Percentiles rank a stretch among this genome's conserved stretches.
These are phyloP conservation scores for Patellifolia procumbens DNA, from an alignment of 179 eudicot species.

Conservation along the genomic window DNA sequence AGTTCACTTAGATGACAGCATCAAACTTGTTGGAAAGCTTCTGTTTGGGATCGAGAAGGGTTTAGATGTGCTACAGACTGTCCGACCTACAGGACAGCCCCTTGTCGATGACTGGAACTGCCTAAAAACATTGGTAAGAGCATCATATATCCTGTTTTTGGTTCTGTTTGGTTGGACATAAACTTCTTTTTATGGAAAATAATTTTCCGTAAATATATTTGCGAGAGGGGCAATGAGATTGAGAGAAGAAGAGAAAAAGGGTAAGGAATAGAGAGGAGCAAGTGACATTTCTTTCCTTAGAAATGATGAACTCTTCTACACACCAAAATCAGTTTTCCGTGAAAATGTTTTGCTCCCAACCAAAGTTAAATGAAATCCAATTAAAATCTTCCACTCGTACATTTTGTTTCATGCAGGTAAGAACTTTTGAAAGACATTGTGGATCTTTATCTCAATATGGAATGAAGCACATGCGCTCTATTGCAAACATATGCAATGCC, in stretches of 20 bases:
- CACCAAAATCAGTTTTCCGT: too few relatives aligned
- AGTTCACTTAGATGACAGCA: constrained; percentile 64
- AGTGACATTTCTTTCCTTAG: too few relatives aligned
- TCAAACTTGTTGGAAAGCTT: constrained; percentile 67
- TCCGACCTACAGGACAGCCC: constrained; percentile 76
- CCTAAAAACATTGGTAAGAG: constrained; percentile 62
- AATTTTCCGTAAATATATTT: too few relatives aligned
- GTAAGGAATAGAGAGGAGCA: too few relatives aligned
- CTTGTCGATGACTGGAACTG: constrained; percentile 89
- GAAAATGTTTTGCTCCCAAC: too few relatives aligned
- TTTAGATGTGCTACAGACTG: constrained; percentile 48
- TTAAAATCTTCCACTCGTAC: background rate
- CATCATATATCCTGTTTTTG: background rate
- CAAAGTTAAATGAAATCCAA: background rate
- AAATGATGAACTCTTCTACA: too few relatives aligned
- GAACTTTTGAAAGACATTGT: constrained; percentile 73
- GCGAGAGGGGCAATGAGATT: too few relatives aligned
- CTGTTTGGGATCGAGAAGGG: constrained; percentile 73
- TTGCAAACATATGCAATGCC: constrained; percentile 90
- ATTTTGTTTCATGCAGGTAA: constrained; percentile 49
- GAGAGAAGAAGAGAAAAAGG: too few relatives aligned
- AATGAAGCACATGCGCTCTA: constrained; percentile 92
- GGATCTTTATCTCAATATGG: constrained; percentile 90
- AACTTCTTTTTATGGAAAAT: too few relatives aligned
- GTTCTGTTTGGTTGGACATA: too few relatives aligned